Conservation (phyloP, 2,329 filamentous ascomycete species). For the Paraphoma sp. region DNA sequence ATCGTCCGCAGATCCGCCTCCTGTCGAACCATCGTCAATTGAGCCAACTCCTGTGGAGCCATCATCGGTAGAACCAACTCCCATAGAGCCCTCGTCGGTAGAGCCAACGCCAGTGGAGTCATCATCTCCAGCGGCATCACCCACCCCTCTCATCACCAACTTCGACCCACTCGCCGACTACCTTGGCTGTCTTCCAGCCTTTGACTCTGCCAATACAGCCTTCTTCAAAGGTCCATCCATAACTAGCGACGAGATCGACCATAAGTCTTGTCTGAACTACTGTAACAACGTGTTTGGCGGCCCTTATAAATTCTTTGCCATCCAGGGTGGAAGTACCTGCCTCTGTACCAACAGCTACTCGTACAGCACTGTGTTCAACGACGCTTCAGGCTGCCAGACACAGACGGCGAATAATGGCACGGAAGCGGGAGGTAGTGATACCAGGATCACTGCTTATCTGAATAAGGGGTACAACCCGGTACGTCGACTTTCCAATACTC, state of each 20-base stretch:
- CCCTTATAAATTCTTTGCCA: conserved; percentile 6
- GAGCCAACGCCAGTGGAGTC: background rate
- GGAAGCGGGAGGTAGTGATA: background rate
- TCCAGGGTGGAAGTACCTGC: background rate
- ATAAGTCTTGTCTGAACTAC: background rate
- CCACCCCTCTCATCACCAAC: background rate
- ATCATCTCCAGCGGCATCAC: background rate
- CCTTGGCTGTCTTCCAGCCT: background rate
- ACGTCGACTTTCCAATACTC: background rate
- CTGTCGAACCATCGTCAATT: no score
- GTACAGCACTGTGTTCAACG: background rate
- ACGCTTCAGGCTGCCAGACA: background rate
- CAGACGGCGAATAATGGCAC: background rate
- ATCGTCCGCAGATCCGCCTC: no score
- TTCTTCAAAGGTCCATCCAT: background rate
- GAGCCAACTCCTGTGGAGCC: no score
- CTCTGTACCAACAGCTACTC: conserved; percentile 2
- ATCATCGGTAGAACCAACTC: no score
- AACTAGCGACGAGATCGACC: background rate
- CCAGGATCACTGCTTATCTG: background rate
- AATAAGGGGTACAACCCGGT: background rate
- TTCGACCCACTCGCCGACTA: background rate
- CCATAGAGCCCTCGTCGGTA: no score
- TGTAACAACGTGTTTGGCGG: background rate
- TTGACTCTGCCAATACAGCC: background rate